These are phyloP conservation scores for Tieghemiomyces parasiticus DNA, from an alignment of 192 early-diverging fungal species.

Conservation along the genomic window DNA sequence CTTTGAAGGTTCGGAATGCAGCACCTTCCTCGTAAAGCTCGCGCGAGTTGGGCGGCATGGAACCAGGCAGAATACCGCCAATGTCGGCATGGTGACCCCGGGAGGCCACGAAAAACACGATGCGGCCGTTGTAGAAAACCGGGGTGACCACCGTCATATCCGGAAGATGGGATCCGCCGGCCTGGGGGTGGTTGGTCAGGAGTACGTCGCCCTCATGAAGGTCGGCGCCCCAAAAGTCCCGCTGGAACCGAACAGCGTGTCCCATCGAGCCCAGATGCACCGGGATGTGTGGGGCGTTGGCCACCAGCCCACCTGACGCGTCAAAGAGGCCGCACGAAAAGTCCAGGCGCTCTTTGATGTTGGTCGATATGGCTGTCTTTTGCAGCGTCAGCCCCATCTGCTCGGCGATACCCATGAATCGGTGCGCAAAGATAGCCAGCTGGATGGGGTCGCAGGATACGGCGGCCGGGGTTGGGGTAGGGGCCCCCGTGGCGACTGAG, in stretches of 20 bases:
- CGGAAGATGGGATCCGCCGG: constrained; percentile 89
- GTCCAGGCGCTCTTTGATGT: constrained; percentile 96
- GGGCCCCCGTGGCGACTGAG: too few species aligned
- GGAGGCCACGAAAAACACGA: constrained; percentile 91
- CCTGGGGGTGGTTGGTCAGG: constrained; percentile 88
- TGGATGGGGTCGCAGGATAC: constrained; percentile 61
- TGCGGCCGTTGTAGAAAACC: constrained; percentile 55
- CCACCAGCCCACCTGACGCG: constrained; percentile 65
- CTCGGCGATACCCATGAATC: constrained; percentile 97
- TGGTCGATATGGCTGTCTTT: constrained; percentile 89
- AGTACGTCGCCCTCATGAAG: constrained; percentile 87
- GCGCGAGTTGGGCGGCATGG: constrained; percentile 87
- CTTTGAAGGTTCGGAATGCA: constrained; percentile 71
- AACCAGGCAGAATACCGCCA: constrained; percentile 67
- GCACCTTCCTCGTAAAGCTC: constrained; percentile 94
- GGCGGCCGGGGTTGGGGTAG: neutral
- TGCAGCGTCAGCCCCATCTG: constrained; percentile 93
- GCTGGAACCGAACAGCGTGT: constrained; percentile 87
- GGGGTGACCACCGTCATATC: constrained; percentile 96
- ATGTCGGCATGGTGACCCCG: constrained; percentile 92
- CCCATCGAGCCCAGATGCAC: constrained; percentile 91
- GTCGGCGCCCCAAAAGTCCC: constrained; percentile 44
- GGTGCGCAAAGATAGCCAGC: constrained; percentile 82
- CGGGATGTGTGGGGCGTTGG: constrained; percentile 80
- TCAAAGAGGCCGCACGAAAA: constrained; percentile 96